phyloP scores from a whole-genome alignment of 106 monocot species.

The Dendrobium huoshanense region DNA sequence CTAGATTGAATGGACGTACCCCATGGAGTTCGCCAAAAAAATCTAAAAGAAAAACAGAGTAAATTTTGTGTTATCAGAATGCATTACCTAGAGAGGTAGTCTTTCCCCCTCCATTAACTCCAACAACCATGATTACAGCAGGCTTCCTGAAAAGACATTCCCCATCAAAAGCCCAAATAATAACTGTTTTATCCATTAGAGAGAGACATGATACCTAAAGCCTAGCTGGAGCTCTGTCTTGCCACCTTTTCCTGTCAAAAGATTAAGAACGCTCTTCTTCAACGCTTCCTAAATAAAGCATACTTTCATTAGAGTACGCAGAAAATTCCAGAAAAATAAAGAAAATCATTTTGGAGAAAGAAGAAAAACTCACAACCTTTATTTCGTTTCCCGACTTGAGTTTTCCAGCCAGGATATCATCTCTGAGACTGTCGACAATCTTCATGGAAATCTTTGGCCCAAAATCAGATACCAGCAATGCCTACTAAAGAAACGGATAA shows the following conservation, averaged over 20 bases:
- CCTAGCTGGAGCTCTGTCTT: constrained; percentile 90
- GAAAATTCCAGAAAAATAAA: background rate
- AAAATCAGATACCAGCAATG: constrained; percentile 82
- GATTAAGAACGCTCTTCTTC: constrained; percentile 62
- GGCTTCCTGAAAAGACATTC: constrained; percentile 57
- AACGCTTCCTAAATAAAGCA: constrained; percentile 50
- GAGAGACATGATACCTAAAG: constrained; percentile 38
- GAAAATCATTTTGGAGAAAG: background rate
- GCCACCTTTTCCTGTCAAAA: constrained; percentile 55
- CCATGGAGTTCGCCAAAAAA: background rate
- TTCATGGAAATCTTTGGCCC: constrained; percentile 88
- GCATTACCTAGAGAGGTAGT: constrained; percentile 87
- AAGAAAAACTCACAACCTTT: constrained; percentile 27
- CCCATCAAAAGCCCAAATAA: background rate
- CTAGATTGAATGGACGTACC: no score
- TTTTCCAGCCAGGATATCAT: constrained; percentile 70
- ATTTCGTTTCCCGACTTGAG: constrained; percentile 89
- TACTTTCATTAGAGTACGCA: background rate
- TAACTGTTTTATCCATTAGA: background rate
- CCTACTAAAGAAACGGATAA: constrained; percentile 25
- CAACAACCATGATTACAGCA: constrained; percentile 92
- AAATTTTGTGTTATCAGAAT: background rate
- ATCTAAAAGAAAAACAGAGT: background rate
- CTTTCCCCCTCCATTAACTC: constrained; percentile 97
- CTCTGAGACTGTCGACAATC: constrained; percentile 74